Evolutionary conservation across 202 grass and related monocot genomes (phyloP), one percentile per base, ranked within the genome.

Genomic region (Zizania palustris): DNA sequence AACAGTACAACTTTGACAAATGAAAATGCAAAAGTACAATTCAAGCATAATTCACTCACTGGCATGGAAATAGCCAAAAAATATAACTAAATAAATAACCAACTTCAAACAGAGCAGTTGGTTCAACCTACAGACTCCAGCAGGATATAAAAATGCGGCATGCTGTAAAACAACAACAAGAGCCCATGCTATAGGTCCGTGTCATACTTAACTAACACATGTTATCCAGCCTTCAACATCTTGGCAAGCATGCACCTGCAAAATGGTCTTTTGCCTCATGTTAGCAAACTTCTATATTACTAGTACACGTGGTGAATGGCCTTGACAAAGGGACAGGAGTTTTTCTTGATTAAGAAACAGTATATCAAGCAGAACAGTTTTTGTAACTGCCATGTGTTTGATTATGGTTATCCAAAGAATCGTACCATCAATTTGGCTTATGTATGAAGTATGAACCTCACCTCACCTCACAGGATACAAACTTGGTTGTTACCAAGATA

Each of bases 31-130:
- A 74, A 78, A 51, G 37, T 36, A 72, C 28, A 83, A 41, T 75
- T 75, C 49, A 75, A 55, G 18, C n/a, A 63, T 60, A 80, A 80
- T 21, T 75, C 65, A 70, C 71, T 65, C 45, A 84, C 71, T 55
- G 63, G 64, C 57, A 39, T 3, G 5, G 59, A 42, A 71, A 67
- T 41, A 78, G 12, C 3, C 50, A 74, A 80, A 5, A 33, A 49
- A 48, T 0, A 63, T 53, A 83, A 72, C n/a, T 60, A 77, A 4
- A 73, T 4, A 45, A 11, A 38, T 64, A 40, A 57, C 50, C 50
- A 65, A 61, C 3, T 63, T 80, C 28, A 81, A 76, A 35, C 6
- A 16, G 20, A 76, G 64, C 41, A 20, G 3, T 44, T 56, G 22
- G 22, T 34, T 57, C 9, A 79, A 83, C 59, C 46, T 83, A 83